A percentile compares a stretch with the other conserved stretches of the same genome.
Conservation (phyloP, 345 rosid species). For the Pugionium cornutum region DNA sequence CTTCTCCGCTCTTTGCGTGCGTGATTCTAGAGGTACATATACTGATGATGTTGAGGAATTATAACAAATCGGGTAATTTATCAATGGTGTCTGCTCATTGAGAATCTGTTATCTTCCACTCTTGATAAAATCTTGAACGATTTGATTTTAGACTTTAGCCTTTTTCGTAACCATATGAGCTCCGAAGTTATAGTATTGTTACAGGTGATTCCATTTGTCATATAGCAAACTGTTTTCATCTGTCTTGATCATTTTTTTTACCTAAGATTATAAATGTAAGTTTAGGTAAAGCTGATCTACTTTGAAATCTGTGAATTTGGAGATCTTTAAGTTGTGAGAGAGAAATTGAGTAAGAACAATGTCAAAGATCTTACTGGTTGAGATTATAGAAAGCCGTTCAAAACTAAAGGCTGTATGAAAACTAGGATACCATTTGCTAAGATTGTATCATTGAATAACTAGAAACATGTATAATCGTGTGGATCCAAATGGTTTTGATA, state of each 20-base stretch:
- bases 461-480: too few relatives aligned
- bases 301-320: neutral
- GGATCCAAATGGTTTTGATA: too few relatives aligned
- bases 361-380: neutral
- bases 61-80: neutral
- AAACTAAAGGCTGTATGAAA: neutral
- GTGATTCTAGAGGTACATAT: slow-evolving; percentile 47
- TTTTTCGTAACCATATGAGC: slow-evolving; percentile 9
- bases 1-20: slow-evolving; percentile 37
- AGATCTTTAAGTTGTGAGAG: neutral
- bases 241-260: slow-evolving; percentile 3
- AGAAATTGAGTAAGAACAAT: neutral
- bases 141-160: neutral
- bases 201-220: neutral
- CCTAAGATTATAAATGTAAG: slow-evolving; percentile 1
- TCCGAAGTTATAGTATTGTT: neutral
- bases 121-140: neutral
- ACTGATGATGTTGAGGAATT: neutral
- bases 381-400: neutral
- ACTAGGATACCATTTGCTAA: neutral
- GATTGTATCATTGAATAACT: too few relatives aligned
- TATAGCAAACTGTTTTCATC: neutral
- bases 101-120: neutral
- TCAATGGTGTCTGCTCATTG: neutral
- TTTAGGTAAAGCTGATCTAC: neutral